Conservation (phyloP, 352 stramenopile species). For the Phytophthora rubi region DNA sequence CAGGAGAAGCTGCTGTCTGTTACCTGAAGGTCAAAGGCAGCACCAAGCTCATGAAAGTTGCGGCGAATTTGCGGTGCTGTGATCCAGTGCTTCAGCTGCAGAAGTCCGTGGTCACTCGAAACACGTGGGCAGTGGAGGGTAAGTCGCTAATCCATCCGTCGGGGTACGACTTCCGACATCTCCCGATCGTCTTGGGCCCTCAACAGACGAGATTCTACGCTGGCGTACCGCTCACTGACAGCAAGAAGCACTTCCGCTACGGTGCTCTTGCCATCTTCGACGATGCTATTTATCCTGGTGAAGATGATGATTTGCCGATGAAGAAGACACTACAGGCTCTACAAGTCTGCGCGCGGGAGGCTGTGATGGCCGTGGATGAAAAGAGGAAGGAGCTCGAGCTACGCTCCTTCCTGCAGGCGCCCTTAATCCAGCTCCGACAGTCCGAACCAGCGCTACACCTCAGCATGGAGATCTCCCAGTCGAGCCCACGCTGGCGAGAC, state of each 20-base stretch:
- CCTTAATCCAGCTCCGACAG: constrained; percentile 52
- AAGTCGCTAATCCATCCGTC: constrained; percentile 33
- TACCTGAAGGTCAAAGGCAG: constrained; percentile 59
- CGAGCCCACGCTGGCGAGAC: constrained; percentile 14
- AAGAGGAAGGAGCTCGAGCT: constrained; percentile 58
- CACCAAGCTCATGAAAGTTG: constrained; percentile 62
- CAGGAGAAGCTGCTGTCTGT: constrained; percentile 22
- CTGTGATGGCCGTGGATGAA: constrained; percentile 48
- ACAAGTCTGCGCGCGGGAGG: constrained; percentile 42
- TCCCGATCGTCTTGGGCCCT: constrained; percentile 72
- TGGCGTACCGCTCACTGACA: constrained; percentile 62
- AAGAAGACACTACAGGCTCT: constrained; percentile 40
- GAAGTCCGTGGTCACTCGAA: constrained; percentile 53
- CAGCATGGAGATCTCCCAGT: constrained; percentile 33
- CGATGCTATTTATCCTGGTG: constrained; percentile 34
- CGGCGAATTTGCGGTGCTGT: constrained; percentile 70
- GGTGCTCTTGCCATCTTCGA: constrained; percentile 79
- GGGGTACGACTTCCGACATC: constrained; percentile 56
- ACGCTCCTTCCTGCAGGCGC: constrained; percentile 55
- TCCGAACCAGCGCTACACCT: constrained; percentile 53
- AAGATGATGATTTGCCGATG: constrained; percentile 51
- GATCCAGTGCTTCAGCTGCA: constrained; percentile 62
- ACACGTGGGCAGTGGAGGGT: constrained; percentile 40
- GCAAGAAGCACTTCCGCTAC: constrained; percentile 46
- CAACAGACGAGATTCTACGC: constrained; percentile 80